Evolutionary conservation across 371 early-diverging fungal species (phyloP).

Genomic region (Catenaria anguillulae): DNA sequence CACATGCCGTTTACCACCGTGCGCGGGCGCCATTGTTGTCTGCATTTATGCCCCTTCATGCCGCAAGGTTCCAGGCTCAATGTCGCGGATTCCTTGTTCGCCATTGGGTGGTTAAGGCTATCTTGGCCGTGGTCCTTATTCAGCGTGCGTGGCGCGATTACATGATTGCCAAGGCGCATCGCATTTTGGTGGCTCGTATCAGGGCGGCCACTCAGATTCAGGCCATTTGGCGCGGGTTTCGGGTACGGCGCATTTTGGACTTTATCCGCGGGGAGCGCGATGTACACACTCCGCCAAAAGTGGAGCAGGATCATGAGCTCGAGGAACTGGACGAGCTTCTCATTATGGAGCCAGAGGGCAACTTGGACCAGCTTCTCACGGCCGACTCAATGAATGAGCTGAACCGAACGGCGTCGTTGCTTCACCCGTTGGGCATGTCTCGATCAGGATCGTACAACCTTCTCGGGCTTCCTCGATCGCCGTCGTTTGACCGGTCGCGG

Average conservation of each 20-base stretch:
- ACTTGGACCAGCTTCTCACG: no score
- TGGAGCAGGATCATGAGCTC: neutral
- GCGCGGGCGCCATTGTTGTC: neutral
- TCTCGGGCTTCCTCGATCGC: no score
- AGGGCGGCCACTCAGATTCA: neutral
- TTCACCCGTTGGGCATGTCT: neutral
- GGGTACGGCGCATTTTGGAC: neutral
- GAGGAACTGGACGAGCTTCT: neutral
- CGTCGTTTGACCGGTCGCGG: no score
- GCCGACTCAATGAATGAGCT: no score
- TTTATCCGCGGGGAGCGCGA: neutral
- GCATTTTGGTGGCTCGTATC: no score
- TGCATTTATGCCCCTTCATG: neutral
- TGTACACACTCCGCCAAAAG: neutral
- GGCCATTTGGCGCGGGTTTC: neutral
- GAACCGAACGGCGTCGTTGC: neutral
- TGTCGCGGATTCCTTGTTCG: neutral
- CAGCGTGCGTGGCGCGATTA: neutral
- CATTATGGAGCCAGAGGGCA: no score
- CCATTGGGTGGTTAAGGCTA: neutral
- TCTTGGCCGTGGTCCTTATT: neutral
- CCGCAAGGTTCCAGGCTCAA: neutral
- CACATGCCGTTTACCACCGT: neutral
- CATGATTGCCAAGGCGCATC: neutral
- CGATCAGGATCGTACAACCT: no score